These are phyloP conservation scores for Podaxis pistillaris DNA, from an alignment of 768 basidiomycete species.

Conservation along the genomic window DNA sequence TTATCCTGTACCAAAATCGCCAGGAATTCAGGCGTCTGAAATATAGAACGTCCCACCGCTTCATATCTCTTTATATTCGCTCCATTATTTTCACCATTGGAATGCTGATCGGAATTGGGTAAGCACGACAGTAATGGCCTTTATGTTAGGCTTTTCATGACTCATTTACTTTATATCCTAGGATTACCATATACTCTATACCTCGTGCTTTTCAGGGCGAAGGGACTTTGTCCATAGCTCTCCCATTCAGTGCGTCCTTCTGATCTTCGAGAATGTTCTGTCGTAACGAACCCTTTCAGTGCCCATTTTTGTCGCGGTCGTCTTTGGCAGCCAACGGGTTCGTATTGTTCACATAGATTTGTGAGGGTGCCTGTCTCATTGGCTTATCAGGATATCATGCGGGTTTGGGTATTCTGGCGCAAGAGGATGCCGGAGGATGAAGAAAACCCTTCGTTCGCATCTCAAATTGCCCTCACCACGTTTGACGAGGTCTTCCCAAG, in stretches of 20 bases:
- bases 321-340: conserved; percentile 11
- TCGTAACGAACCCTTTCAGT: not conserved
- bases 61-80: conserved; percentile 10
- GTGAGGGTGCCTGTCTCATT: not conserved
- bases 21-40: conserved; percentile 4
- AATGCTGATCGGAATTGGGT: conserved; percentile 6
- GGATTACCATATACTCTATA: not conserved
- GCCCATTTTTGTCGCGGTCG: conserved; percentile 12
- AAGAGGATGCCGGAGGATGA: conserved; percentile 8
- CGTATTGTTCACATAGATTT: not conserved
- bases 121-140: not conserved
- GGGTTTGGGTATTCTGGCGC: conserved; percentile 12
- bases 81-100: conserved; percentile 7
- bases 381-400: conserved; percentile 5
- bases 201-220: not conserved
- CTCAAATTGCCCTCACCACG: not conserved
- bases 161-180: not conserved
- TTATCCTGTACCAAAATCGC: conserved; percentile 10
- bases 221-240: not conserved
- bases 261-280: not conserved
- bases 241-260: conserved; percentile 10
- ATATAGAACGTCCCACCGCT: not conserved
- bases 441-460: not conserved
- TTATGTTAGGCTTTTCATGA: not conserved
- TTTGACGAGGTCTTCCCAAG: not conserved